phyloP scores from a whole-genome alignment of 2,329 filamentous ascomycete species.

The Kalaharituber pfeilii region DNA sequence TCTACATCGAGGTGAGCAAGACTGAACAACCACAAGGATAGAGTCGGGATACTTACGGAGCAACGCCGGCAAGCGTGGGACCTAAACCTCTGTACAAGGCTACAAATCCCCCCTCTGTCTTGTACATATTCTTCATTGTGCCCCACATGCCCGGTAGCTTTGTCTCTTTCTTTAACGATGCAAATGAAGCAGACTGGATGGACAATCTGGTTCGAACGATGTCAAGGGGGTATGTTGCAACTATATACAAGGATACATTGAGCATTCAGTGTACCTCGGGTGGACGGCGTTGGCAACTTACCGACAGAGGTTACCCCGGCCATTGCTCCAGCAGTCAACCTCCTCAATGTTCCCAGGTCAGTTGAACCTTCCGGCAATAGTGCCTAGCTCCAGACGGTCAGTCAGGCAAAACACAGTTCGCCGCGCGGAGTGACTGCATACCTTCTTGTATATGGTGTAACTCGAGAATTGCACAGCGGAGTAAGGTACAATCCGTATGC shows the following conservation, averaged over 20 bases:
- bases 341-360: slow-evolving; percentile 53
- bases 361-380: slow-evolving; percentile 51
- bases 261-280: slow-evolving; percentile 8
- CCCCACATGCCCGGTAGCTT: slow-evolving; percentile 84
- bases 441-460: slow-evolving; percentile 92
- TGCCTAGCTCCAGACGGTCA: slow-evolving; percentile 31
- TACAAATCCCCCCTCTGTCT: slow-evolving; percentile 63
- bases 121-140: slow-evolving; percentile 71
- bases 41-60: slow-evolving; percentile 35
- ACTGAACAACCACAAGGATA: slow-evolving; percentile 43
- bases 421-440: slow-evolving; percentile 30
- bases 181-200: slow-evolving; percentile 93
- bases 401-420: background rate
- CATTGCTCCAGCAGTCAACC: slow-evolving; percentile 74
- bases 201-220: slow-evolving; percentile 91
- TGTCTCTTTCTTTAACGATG: slow-evolving; percentile 45
- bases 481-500: slow-evolving; percentile 93
- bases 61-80: slow-evolving; percentile 85
- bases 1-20: background rate
- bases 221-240: slow-evolving; percentile 74
- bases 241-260: no score
- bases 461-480: slow-evolving; percentile 96
- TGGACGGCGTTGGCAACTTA: slow-evolving; percentile 6
- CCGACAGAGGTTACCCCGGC: slow-evolving; percentile 84
- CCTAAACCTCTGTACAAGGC: slow-evolving; percentile 91